A percentile compares a stretch with the other conserved stretches of the same genome.
phyloP scores from a whole-genome alignment of 441 rosid genomes.

The Pelargonium cotyledonis region DNA sequence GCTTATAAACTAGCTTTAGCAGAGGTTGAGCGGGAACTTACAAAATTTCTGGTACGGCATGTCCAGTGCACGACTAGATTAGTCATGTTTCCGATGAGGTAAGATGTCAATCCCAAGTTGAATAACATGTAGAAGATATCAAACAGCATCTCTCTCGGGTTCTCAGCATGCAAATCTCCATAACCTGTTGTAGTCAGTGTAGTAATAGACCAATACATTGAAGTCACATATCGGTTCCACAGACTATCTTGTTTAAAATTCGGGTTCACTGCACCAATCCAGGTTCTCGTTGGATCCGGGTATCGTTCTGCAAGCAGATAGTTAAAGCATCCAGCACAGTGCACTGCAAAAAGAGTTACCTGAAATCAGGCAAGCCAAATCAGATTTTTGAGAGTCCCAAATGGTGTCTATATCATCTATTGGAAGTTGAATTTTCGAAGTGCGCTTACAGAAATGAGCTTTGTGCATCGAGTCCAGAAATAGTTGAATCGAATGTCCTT shows the following conservation, averaged over 20 bases:
- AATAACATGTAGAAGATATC: slow-evolving; percentile 66
- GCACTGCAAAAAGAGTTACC: slow-evolving; percentile 65
- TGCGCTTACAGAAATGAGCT: slow-evolving; percentile 57
- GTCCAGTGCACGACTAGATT: slow-evolving; percentile 77
- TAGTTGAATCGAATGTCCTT: slow-evolving; percentile 75
- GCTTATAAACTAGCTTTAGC: not conserved
- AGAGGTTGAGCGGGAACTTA: slow-evolving; percentile 31
- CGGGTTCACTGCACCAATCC: slow-evolving; percentile 59
- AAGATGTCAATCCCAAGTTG: slow-evolving; percentile 60
- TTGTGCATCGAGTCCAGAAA: slow-evolving; percentile 69
- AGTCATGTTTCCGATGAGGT: slow-evolving; percentile 72
- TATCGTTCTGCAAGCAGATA: slow-evolving; percentile 62
- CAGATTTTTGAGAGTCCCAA: not conserved
- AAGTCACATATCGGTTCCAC: slow-evolving; percentile 54
- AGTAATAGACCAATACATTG: slow-evolving; percentile 66
- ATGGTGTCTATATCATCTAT: not conserved
- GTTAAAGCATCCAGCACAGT: slow-evolving; percentile 71
- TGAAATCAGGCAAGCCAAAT: slow-evolving; percentile 21
- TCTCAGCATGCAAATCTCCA: slow-evolving; percentile 64
- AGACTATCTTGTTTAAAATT: slow-evolving; percentile 46
- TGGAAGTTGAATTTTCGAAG: slow-evolving; percentile 13
- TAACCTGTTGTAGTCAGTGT: slow-evolving; percentile 67
- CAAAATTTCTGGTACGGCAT: slow-evolving; percentile 58
- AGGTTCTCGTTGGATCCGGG: slow-evolving; percentile 54
- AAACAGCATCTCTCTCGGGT: slow-evolving; percentile 67